Evolutionary conservation across 73 alveolate genomes (phyloP).

Genomic region (Urostyla sp.): DNA sequence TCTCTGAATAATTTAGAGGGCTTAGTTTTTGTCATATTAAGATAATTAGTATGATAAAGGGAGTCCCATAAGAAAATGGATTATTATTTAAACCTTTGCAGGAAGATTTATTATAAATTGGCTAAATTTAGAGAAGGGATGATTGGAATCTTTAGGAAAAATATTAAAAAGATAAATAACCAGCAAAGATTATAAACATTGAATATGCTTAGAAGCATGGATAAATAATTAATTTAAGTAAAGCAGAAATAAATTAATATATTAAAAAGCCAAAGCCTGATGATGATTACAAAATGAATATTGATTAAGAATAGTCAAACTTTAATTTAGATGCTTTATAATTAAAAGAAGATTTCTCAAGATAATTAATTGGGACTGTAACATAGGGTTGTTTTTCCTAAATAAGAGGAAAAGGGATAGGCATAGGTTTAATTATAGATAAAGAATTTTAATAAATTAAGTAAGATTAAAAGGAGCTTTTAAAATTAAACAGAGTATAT

Average conservation of each 20-base stretch:
- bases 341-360: background rate
- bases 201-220: background rate
- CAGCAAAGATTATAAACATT: background rate
- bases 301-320: background rate
- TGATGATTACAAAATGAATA: background rate
- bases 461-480: background rate
- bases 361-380: slow-evolving; percentile 22
- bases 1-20: background rate
- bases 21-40: no score
- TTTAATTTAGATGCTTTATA: no score
- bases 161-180: background rate
- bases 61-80: slow-evolving; percentile 38
- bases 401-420: slow-evolving; percentile 49
- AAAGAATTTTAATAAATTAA: background rate
- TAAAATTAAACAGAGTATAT: background rate
- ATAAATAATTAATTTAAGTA: background rate
- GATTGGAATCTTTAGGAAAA: background rate
- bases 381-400: slow-evolving; percentile 37
- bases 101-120: slow-evolving; percentile 10
- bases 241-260: no score
- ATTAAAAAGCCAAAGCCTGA: no score
- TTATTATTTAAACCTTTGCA: slow-evolving; percentile 2
- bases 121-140: background rate
- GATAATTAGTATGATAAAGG: background rate
- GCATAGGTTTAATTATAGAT: background rate